Evolutionary conservation across 2,329 filamentous ascomycete species (phyloP).

Genomic region (Ascochyta rabiei): DNA sequence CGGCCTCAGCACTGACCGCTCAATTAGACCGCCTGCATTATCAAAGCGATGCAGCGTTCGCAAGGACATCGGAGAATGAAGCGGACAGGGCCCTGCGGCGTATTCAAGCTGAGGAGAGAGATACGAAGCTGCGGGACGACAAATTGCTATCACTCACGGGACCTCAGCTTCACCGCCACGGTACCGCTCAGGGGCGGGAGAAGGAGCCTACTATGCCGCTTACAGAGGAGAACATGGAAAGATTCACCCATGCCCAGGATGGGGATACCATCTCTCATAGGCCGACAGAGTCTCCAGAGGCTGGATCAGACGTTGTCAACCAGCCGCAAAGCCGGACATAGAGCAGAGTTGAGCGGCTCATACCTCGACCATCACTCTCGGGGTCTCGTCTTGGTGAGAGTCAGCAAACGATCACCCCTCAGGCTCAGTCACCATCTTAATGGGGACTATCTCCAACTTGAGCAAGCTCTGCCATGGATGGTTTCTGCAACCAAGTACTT

Average conservation of each 20-base stretch:
- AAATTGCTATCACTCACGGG: conserved; percentile 59
- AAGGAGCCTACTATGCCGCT: conserved; percentile 38
- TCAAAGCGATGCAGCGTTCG: conserved; percentile 47
- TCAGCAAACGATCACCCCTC: conserved; percentile 33
- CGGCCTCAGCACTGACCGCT: conserved; percentile 42
- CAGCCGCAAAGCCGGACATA: conserved; percentile 24
- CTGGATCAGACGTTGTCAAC: conserved; percentile 26
- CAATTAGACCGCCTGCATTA: conserved; percentile 47
- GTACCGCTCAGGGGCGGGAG: conserved; percentile 25
- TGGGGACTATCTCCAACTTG: not conserved
- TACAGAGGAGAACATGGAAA: conserved; percentile 47
- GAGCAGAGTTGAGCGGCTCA: conserved; percentile 16
- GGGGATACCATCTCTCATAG: conserved; percentile 21
- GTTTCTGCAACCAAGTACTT: not conserved
- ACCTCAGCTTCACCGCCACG: conserved; percentile 36
- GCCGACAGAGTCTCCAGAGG: conserved; percentile 20
- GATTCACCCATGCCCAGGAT: conserved; percentile 39
- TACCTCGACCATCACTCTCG: conserved; percentile 27
- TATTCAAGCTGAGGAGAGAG: conserved; percentile 62
- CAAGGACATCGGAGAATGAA: conserved; percentile 51
- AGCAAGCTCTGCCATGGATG: too few species aligned
- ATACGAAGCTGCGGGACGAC: conserved; percentile 59
- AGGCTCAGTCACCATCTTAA: not conserved
- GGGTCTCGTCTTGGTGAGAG: conserved; percentile 29
- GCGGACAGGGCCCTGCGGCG: conserved; percentile 54